Percentiles rank a stretch among this genome's conserved stretches.
Evolutionary conservation across 208 protist species (phyloP).

Genomic region (Entamoeba moshkovskii): DNA sequence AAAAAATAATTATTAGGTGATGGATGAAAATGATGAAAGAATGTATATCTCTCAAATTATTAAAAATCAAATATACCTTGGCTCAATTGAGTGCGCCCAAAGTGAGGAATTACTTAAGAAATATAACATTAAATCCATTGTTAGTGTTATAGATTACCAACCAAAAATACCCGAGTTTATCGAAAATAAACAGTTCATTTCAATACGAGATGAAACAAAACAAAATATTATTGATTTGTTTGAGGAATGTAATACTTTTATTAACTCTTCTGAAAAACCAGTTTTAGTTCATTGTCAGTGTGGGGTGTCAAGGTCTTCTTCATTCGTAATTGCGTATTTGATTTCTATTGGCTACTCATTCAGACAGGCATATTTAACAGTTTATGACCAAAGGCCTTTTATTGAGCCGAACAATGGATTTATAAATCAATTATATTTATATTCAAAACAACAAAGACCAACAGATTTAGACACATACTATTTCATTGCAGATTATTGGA

Average conservation of each 20-base stretch:
- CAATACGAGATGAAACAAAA: background rate
- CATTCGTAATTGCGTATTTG: constrained; percentile 65
- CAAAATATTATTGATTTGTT: background rate
- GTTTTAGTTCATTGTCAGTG: constrained; percentile 76
- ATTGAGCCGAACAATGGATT: background rate
- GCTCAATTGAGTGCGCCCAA: background rate
- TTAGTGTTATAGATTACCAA: background rate
- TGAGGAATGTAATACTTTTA: background rate
- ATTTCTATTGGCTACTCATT: constrained; percentile 33
- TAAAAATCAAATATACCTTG: background rate
- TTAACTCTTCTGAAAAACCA: background rate
- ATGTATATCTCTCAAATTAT: background rate
- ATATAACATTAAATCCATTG: background rate
- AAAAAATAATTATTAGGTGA: no score
- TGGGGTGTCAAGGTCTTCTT: constrained; percentile 64
- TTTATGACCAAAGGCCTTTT: background rate
- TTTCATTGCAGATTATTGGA: background rate
- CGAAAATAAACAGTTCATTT: background rate
- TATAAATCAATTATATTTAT: background rate
- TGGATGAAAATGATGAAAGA: background rate
- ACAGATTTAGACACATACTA: background rate
- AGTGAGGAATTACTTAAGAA: background rate
- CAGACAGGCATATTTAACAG: background rate
- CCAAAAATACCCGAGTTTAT: background rate
- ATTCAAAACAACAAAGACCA: background rate